Base-by-base conservation (phyloP, 306 rosid species). In the Vigna reflexopilosa region DNA sequence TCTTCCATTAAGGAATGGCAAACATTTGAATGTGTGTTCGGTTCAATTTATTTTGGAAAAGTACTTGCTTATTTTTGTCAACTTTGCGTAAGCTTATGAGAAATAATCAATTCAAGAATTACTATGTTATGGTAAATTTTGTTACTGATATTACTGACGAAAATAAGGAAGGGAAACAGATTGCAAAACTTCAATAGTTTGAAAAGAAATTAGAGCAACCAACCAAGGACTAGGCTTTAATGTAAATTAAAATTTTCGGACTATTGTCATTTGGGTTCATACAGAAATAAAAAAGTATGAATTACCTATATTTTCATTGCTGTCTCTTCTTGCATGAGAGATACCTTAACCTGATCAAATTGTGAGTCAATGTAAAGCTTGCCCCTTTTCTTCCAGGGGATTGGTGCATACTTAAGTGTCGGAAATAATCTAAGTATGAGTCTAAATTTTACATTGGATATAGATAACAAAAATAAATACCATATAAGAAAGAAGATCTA, bases 171-270 rank as follows among this genome's bases (percentile, higher is more conserved):
- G n/a, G 64, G 36, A 15, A 6, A 50, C 9, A 45, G 10, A 34
- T 32, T 69, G 22, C 8, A 57, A 34, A 30, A 70, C 16, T 62
- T 70, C 28, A 36, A 11, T 34, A 24, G 45, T 62, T 63, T 28
- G 34, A 65, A 34, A 71, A 24, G 71, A 51, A 61, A 50, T 34
- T 61, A 12, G 11, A 19, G 32, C 47, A 52, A 22, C 65, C 57
- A 52, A 44, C 52, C 61, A 72, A 70, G 58, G 63, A 70, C 50
- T 57, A 44, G 61, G 56, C 34, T 82, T 58, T 16, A 76, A 40
- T 40, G 40, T 19, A 24, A 34, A 73, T 34, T 28, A 30, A 19
- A 34, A 50, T 16, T 68, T 40, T 12, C 20, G 10, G 54, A 61
- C 5, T 34, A n/a, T 68, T 49, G 36, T 66, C 58, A 13, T 54